Percentiles rank a stretch among this genome's conserved stretches.
Evolutionary conservation across 2,329 filamentous ascomycete genomes (phyloP).

Genomic region (Aspergillus proliferans): DNA sequence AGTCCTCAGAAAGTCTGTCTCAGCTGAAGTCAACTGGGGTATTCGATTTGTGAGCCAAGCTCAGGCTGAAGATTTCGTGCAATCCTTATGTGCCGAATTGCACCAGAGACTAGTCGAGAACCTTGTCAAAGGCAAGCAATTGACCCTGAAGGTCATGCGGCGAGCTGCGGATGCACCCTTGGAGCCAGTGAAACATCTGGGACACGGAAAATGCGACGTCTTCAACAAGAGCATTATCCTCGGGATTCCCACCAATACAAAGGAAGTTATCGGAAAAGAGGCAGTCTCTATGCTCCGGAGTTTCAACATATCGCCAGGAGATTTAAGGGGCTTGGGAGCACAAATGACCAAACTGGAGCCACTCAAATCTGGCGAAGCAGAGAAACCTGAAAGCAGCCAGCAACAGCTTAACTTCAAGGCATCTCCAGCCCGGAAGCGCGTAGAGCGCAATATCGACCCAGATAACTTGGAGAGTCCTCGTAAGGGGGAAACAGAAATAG

Average conservation of each 20-base stretch:
- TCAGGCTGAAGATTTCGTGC: slow-evolving; percentile 90
- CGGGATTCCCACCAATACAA: slow-evolving; percentile 74
- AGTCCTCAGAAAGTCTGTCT: slow-evolving; percentile 83
- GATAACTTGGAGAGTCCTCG: slow-evolving; percentile 44
- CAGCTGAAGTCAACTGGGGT: slow-evolving; percentile 96
- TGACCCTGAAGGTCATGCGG: slow-evolving; percentile 94
- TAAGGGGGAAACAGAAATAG: slow-evolving; percentile 26
- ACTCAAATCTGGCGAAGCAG: slow-evolving; percentile 51
- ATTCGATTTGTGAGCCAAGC: slow-evolving; percentile 86
- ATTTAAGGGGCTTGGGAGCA: slow-evolving; percentile 84
- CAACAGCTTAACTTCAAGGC: slow-evolving; percentile 66
- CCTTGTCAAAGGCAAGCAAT: slow-evolving; percentile 74
- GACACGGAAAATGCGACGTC: slow-evolving; percentile 89
- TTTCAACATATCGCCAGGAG: slow-evolving; percentile 79
- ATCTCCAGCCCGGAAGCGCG: slow-evolving; percentile 25
- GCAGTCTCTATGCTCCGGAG: slow-evolving; percentile 76
- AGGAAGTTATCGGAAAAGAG: slow-evolving; percentile 68
- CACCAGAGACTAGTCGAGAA: slow-evolving; percentile 75
- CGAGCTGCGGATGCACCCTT: slow-evolving; percentile 78
- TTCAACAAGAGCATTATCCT: slow-evolving; percentile 84
- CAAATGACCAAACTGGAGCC: slow-evolving; percentile 91
- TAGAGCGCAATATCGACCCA: slow-evolving; percentile 31
- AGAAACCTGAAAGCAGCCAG: slow-evolving; percentile 67
- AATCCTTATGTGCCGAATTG: slow-evolving; percentile 77
- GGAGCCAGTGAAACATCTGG: slow-evolving; percentile 86